Evolutionary conservation across 495 filamentous ascomycete genomes (phyloP).

Genomic region (Extremus antarcticus): DNA sequence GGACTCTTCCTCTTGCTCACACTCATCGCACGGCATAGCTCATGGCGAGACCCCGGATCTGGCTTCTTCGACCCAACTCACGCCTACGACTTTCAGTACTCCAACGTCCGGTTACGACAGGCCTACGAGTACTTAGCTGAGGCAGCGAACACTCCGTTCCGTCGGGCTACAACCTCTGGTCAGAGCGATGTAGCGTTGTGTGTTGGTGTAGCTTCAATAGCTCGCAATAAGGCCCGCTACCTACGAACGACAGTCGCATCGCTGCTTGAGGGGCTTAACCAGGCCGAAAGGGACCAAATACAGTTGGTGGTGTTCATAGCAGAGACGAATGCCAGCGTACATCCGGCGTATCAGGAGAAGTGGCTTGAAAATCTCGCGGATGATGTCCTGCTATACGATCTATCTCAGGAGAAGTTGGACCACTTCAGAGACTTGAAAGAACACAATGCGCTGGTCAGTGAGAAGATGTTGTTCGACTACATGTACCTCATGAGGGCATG

Average conservation of each 20-base stretch:
- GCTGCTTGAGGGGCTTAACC: slow-evolving; percentile 38
- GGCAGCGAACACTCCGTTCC: background rate
- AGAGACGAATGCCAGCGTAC: slow-evolving; percentile 36
- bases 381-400: slow-evolving; percentile 35
- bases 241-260: slow-evolving; percentile 43
- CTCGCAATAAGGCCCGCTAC: slow-evolving; percentile 26
- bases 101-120: slow-evolving; percentile 30
- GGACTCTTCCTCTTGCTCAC: background rate
- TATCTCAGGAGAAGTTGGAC: slow-evolving; percentile 17
- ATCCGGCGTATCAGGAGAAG: slow-evolving; percentile 38
- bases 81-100: slow-evolving; percentile 34
- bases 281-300: slow-evolving; percentile 36
- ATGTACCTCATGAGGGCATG: slow-evolving; percentile 37
- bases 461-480: slow-evolving; percentile 43
- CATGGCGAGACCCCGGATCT: slow-evolving; percentile 33
- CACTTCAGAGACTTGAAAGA: slow-evolving; percentile 20
- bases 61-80: slow-evolving; percentile 33
- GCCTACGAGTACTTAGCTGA: slow-evolving; percentile 24
- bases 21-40: background rate
- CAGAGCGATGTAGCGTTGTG: slow-evolving; percentile 13
- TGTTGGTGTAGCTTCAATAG: slow-evolving; percentile 20
- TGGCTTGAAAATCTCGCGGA: slow-evolving; percentile 42
- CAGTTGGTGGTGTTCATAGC: slow-evolving; percentile 46
- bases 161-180: background rate
- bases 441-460: slow-evolving; percentile 25